Conservation (phyloP, 2,329 filamentous ascomycete genomes). For the Clonostachys chloroleuca region DNA sequence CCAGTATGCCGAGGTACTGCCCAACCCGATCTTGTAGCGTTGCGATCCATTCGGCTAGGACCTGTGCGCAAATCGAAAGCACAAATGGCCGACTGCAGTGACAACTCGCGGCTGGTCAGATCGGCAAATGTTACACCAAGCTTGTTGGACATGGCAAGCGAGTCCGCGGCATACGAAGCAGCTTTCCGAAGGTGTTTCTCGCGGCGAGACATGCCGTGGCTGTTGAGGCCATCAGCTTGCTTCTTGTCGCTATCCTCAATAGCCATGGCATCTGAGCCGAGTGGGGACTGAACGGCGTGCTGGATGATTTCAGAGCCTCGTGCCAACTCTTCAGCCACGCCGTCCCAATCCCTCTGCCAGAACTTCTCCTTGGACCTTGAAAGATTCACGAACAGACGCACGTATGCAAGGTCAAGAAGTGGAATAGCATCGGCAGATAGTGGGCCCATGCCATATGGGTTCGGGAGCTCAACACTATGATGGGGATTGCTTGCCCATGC, state of each 20-base stretch:
- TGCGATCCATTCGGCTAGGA: slow-evolving; percentile 90
- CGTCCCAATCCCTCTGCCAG: slow-evolving; percentile 91
- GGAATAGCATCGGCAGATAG: slow-evolving; percentile 89
- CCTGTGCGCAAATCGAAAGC: slow-evolving; percentile 93
- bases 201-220: slow-evolving; percentile 51
- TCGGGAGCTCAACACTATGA: slow-evolving; percentile 79
- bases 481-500: slow-evolving; percentile 86
- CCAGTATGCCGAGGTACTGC: slow-evolving; percentile 79
- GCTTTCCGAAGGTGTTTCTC: slow-evolving; percentile 89
- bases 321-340: slow-evolving; percentile 82
- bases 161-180: slow-evolving; percentile 93
- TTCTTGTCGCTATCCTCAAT: slow-evolving; percentile 43
- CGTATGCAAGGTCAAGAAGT: slow-evolving; percentile 85
- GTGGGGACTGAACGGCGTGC: slow-evolving; percentile 62
- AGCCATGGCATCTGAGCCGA: slow-evolving; percentile 35
- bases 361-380: slow-evolving; percentile 88
- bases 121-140: slow-evolving; percentile 83
- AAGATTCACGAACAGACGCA: slow-evolving; percentile 90
- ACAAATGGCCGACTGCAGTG: slow-evolving; percentile 87
- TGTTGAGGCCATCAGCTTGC: slow-evolving; percentile 36
- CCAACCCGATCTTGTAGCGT: slow-evolving; percentile 94
- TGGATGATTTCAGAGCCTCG: slow-evolving; percentile 72
- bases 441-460: slow-evolving; percentile 76
- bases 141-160: slow-evolving; percentile 82
- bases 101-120: slow-evolving; percentile 76